Base-by-base conservation (phyloP, 345 rosid genomes). In the Abelmoschus esculentus region DNA sequence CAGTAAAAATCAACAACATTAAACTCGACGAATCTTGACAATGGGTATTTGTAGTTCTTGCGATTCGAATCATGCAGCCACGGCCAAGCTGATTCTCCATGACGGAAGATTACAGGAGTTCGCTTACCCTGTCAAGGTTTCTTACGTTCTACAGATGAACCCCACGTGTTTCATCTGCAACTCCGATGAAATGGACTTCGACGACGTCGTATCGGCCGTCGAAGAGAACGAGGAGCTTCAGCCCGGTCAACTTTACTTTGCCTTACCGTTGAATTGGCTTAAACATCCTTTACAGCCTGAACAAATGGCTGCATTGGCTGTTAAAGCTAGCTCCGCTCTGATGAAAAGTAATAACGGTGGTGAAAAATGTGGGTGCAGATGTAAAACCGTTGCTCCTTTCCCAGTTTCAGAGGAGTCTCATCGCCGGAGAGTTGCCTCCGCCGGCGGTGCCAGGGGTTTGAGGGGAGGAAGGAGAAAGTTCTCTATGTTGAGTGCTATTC, bases 261-360 rank as follows among this genome's bases (percentile, higher is more conserved):
- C 92, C 40, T 70, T 95, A 63, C 98, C 98, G 7, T 70, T 92
- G 72, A 80, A 67, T 64, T 70, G 89, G 75, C 76, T 95, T 61
- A 82, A 78, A 46, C 87, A 74, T 58, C 93, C 90, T 1, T 79
- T 95, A 22, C 88, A 81, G 46, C 79, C 93, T 0, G 93, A 90
- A 69, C 89, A 95, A 70, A 95, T 95, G 99, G 99, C 98, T 22
- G 93, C 99, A 78, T 83, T 95, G 82, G 99, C 99, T 0, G 97
- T 95, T n/a, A 92, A 87, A 81, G 99, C 99, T 10, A 95, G 96
- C 84, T 76, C 93, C 5, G 99, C 99, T 3, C 74, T 95, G 0
- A 82, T 81, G 93, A 88, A 82, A 64, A 73, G 81, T 10, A 67
- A 4, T 38, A 22, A 73, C 52, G 58, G 58, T 5, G 70, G 69